phyloP scores from a whole-genome alignment of 78 protist species.

The Emiliania huxleyi region DNA sequence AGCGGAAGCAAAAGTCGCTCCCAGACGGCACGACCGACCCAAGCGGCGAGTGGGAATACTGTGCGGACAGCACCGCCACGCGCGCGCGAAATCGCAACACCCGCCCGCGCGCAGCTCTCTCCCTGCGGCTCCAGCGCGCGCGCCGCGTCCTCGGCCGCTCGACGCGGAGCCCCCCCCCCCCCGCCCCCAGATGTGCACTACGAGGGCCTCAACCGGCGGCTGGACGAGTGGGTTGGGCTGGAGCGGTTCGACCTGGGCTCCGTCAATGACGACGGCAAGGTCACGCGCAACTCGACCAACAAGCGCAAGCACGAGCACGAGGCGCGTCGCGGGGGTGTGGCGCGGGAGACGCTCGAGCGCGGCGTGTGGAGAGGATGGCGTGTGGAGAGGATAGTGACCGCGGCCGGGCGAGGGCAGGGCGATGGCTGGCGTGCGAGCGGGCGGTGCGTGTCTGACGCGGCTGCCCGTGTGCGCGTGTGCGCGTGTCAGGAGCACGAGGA shows the following conservation, averaged over 20 bases:
- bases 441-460: too few relatives aligned
- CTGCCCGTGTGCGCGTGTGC: too few relatives aligned
- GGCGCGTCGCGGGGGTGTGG: neutral
- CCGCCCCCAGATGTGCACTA: neutral
- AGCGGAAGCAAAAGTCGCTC: neutral
- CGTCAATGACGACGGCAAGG: neutral
- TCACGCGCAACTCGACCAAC: neutral
- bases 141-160: neutral
- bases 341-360: neutral
- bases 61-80: too few relatives aligned
- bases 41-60: conserved; percentile 18
- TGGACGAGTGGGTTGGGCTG: conserved; percentile 56
- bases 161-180: neutral
- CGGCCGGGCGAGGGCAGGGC: too few relatives aligned
- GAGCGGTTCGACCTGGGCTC: conserved; percentile 30
- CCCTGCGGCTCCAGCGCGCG: neutral
- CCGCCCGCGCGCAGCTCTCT: too few relatives aligned
- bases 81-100: too few relatives aligned
- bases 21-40: neutral
- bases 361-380: too few relatives aligned
- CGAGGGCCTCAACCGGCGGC: conserved; percentile 33
- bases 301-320: neutral
- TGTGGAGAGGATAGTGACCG: too few relatives aligned
- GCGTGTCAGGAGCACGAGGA: conserved; percentile 28
- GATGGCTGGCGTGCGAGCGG: too few relatives aligned